Base-by-base conservation (phyloP, 495 filamentous ascomycete genomes). In the Daldinia loculata region DNA sequence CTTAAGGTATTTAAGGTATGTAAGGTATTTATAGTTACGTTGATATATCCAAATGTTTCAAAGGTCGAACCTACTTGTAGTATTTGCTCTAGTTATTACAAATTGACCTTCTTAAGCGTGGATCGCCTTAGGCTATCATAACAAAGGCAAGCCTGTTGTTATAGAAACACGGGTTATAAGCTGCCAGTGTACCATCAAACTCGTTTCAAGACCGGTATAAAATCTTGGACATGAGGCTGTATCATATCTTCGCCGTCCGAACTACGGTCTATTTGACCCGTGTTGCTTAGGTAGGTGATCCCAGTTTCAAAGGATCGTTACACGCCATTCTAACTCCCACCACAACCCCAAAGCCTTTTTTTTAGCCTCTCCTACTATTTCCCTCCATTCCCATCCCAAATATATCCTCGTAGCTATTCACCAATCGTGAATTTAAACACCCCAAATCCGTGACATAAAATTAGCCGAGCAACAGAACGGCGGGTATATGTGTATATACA, bases 401-500 rank as follows among this genome's bases (percentile, higher is more conserved):
- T 43, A 38, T 73, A 32, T 41, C 57, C 61, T 63, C 70, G 34
- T 73, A 45, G 66, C 8, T 64, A 63, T n/a, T 48, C 57, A 63
- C 61, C 58, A 15, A 52, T 70, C 71, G 45, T 67, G 51, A 62
- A 48, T 50, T 36, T 63, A 56, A 60, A 67, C 30, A 48, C 14
- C 34, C 58, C 50, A 36, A 71, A 64, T 32, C 45, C 58, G 30
- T 63, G 14, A 61, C 29, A 67, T 32, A 66, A 69, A 58, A 66
- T 62, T 62, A 56, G 70, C 61, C 70, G 64, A 51, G 45, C 38
- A 63, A 60, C 34, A 68, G 56, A 41, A 53, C 64, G 57, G 66
- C 65, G 70, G 66, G 66, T 66, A 69, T 69, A 73, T 73, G 62
- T 53, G 39, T 67, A 73, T 69, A 69, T 52, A 72, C 60, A 64